phyloP scores from a whole-genome alignment of 2,329 filamentous ascomycete genomes.

The Exutisphaerella laricina region DNA sequence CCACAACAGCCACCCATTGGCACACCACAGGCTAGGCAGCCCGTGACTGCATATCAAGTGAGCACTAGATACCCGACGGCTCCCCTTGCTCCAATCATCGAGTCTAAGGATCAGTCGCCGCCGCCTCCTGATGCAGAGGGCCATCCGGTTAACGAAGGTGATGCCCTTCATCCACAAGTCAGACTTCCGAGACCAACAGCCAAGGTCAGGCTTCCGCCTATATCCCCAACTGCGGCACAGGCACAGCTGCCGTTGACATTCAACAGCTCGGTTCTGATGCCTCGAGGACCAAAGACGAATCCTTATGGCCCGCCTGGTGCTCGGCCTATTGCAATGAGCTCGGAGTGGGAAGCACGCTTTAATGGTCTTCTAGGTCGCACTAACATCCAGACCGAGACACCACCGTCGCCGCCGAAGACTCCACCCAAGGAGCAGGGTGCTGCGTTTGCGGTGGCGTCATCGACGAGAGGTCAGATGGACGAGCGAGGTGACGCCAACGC shows the following conservation, averaged over 20 bases:
- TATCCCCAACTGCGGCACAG: constrained; percentile 37
- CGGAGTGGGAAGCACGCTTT: constrained; percentile 75
- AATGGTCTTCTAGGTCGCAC: constrained; percentile 69
- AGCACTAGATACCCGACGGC: constrained; percentile 20
- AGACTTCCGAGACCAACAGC: constrained; percentile 65
- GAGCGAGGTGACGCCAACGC: constrained; percentile 50
- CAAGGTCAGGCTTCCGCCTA: constrained; percentile 73
- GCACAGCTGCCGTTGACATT: constrained; percentile 34
- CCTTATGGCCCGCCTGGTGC: constrained; percentile 38
- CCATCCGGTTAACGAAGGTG: constrained; percentile 67
- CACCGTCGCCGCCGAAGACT: constrained; percentile 36
- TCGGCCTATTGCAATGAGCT: constrained; percentile 43
- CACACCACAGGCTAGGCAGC: constrained; percentile 21
- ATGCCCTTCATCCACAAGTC: constrained; percentile 60
- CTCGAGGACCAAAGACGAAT: constrained; percentile 35
- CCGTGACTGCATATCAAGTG: constrained; percentile 19
- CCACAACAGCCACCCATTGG: constrained; percentile 26
- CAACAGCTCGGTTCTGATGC: constrained; percentile 39
- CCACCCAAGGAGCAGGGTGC: constrained; percentile 40
- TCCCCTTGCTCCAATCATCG: constrained; percentile 21
- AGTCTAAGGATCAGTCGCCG: constrained; percentile 36
- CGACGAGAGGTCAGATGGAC: constrained; percentile 62
- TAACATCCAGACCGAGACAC: constrained; percentile 37
- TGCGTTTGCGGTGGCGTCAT: constrained; percentile 53
- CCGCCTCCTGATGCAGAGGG: constrained; percentile 67